Evolutionary conservation across 768 basidiomycete species (phyloP), one percentile per base, ranked within the genome.

Genomic region (Tulasnella sp.): DNA sequence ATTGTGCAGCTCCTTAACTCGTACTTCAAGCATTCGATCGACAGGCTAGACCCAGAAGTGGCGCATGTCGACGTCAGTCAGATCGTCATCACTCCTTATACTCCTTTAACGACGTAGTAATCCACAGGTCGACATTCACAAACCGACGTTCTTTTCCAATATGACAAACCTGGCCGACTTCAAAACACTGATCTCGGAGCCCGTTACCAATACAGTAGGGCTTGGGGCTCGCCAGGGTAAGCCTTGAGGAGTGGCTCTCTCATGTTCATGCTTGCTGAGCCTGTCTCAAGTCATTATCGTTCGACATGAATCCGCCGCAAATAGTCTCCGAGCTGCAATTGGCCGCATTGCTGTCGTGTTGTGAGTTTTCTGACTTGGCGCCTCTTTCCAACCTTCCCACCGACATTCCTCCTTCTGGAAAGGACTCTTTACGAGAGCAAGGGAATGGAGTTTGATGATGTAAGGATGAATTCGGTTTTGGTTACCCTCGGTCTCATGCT

Each of bases 371-470:
- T 5, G 3, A 69, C 31, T 44, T 28, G 22, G 24, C 40, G 3
- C 16, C 18, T 14, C 50, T 54, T 31, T 72, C 8, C 2, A 44
- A 41, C 7, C 22, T 34, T 22, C 54, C 24, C 31, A 37, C 24
- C 41, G 8, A n/a, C 8, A 48, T 46, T 28, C 11, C 0, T 28
- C 11, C 0, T 22, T n/a, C 24, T 46, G 34, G 20, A n/a, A 31
- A 81, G 81, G 16, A 92, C 92, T 2, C 80, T 92, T 6, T 90
- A 90, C 82, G 90, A 92, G 60, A 90, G 89, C 87, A 92, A 92
- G 85, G 92, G 92, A 0, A 85, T 92, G 6, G 92, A 92, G 83
- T 92, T 92, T 84, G 88, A 91, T 82, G 91, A 92, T 82, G 92
- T 91, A 78, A 64, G 85, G 42, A 1, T 5, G 31, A 24, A 34